Evolutionary conservation across 768 basidiomycete genomes (phyloP).

Genomic region (Auricularia auricula-judae): DNA sequence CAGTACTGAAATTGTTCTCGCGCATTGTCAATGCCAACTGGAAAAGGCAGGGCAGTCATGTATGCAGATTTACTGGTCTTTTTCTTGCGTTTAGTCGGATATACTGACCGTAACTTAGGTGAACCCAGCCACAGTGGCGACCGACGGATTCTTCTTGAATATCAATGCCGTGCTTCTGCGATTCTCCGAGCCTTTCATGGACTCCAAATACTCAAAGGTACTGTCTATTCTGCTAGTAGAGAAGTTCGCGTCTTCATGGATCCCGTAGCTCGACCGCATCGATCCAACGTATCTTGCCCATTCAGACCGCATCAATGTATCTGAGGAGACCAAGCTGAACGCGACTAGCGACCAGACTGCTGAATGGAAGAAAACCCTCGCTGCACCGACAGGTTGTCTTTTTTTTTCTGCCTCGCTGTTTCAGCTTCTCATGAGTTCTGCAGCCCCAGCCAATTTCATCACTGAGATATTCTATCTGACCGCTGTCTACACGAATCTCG

Average conservation of each 20-base stretch:
- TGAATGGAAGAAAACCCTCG: constrained; percentile 45
- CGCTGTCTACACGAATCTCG: constrained; percentile 81
- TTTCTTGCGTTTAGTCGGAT: background rate
- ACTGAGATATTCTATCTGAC: constrained; percentile 90
- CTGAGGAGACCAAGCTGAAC: constrained; percentile 88
- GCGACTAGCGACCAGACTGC: constrained; percentile 82
- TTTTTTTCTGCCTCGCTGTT: background rate
- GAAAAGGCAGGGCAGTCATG: constrained; percentile 87
- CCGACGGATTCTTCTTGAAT: constrained; percentile 90
- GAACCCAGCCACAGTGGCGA: constrained; percentile 74
- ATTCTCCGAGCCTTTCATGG: constrained; percentile 92
- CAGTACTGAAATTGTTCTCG: constrained; percentile 73
- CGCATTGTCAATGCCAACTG: constrained; percentile 62
- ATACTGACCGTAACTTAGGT: constrained; percentile 35
- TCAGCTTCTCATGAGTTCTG: constrained; percentile 18
- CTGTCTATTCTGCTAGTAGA: background rate
- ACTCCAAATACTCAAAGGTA: constrained; percentile 81
- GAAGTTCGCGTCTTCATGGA: background rate
- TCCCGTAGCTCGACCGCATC: constrained; percentile 72
- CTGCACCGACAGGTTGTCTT: constrained; percentile 14
- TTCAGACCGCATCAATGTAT: constrained; percentile 61
- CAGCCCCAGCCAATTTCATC: constrained; percentile 79
- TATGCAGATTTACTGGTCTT: constrained; percentile 16
- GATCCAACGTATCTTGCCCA: constrained; percentile 73
- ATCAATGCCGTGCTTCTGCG: constrained; percentile 70